These are phyloP conservation scores for Chloranthus sessilifolius DNA, from an alignment of 164 flowering plant genomes.

Conservation along the genomic window DNA sequence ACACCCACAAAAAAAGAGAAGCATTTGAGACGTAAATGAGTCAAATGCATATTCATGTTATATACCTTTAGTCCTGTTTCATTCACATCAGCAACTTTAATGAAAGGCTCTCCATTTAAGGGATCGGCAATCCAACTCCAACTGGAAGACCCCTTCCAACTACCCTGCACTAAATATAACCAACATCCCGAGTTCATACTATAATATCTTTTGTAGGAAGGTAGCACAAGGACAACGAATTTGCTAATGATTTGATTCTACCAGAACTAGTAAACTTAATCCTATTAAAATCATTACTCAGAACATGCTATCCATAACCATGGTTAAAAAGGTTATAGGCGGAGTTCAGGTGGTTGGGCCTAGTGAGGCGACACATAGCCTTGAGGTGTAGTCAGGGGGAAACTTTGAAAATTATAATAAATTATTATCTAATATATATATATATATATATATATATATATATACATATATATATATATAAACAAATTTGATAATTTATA, in stretches of 20 bases:
- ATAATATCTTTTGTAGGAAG: neutral
- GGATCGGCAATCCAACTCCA: slow-evolving; percentile 77
- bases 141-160: slow-evolving; percentile 61
- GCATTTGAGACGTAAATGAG: no score
- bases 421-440: neutral
- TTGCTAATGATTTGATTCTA: neutral
- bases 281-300: no score
- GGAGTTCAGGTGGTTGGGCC: no score
- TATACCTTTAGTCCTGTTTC: slow-evolving; percentile 66
- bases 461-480: no score
- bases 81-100: slow-evolving; percentile 80
- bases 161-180: slow-evolving; percentile 69
- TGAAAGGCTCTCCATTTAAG: slow-evolving; percentile 89
- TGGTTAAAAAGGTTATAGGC: neutral
- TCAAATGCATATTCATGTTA: neutral
- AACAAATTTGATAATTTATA: no score
- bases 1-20: neutral
- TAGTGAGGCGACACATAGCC: no score
- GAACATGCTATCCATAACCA: neutral
- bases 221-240: neutral
- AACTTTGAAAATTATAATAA: neutral
- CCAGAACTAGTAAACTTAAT: no score
- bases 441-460: neutral
- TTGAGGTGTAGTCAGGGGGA: neutral
- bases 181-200: neutral